Evolutionary conservation across 176 grass and related monocot species (phyloP).

Genomic region (Lolium rigidum): DNA sequence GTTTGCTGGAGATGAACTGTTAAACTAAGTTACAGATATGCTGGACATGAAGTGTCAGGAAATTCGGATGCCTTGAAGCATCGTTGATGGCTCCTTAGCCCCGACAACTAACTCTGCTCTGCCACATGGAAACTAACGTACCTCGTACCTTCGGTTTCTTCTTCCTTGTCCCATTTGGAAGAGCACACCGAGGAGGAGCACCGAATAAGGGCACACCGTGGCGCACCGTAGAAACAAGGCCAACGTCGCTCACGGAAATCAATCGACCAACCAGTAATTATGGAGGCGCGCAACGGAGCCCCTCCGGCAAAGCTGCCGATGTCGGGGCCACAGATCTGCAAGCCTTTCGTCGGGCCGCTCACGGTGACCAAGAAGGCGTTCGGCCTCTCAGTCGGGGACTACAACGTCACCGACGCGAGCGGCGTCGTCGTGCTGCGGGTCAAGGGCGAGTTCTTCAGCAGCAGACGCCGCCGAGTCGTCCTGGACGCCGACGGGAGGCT

Average conservation of each 20-base stretch:
- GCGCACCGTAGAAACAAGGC: not conserved
- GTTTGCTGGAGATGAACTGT: no score
- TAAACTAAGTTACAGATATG: no score
- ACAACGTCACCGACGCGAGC: not conserved
- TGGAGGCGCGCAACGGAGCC: not conserved
- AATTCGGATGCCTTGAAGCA: not conserved
- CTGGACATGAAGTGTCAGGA: not conserved
- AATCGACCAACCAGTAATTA: not conserved
- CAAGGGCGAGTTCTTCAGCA: not conserved
- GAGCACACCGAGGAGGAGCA: not conserved
- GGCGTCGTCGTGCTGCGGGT: not conserved
- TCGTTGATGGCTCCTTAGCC: not conserved
- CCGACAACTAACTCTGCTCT: not conserved
- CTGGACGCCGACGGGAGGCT: not conserved
- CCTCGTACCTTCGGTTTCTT: not conserved
- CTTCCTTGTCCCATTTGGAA: not conserved
- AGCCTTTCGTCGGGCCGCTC: not conserved
- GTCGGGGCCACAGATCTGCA: not conserved
- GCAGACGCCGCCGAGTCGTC: not conserved
- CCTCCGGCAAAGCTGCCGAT: not conserved
- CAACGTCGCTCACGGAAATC: not conserved
- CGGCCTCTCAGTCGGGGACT: not conserved
- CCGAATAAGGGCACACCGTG: not conserved
- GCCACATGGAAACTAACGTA: not conserved
- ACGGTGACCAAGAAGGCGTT: constrained; percentile 3